phyloP scores from a whole-genome alignment of 78 protist genomes.

The Acrasis kona region DNA sequence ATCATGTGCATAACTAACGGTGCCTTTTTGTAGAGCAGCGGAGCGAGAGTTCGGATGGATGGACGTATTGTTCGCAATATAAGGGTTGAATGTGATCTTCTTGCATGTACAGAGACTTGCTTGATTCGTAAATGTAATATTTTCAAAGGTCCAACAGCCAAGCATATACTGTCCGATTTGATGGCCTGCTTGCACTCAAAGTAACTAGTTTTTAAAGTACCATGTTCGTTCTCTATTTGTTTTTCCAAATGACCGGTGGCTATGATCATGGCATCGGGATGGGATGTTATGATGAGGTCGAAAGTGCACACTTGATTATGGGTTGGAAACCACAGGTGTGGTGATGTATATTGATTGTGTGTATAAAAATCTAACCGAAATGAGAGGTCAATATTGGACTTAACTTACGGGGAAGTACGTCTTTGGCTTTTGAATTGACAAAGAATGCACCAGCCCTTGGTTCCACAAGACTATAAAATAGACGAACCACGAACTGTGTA shows the following conservation, averaged over 20 bases:
- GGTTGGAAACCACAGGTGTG: not conserved
- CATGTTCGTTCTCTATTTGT: not conserved
- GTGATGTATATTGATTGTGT: not conserved
- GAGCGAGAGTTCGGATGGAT: not conserved
- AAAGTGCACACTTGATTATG: not conserved
- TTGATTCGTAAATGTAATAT: not conserved
- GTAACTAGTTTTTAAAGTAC: not conserved
- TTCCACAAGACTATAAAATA: too few relatives aligned
- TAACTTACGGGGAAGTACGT: not conserved
- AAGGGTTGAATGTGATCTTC: not conserved
- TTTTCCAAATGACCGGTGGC: not conserved
- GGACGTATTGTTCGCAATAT: not conserved
- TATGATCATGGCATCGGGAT: not conserved
- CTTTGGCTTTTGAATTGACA: not conserved
- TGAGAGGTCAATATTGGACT: not conserved
- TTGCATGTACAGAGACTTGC: not conserved
- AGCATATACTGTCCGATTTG: not conserved
- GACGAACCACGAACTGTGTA: too few relatives aligned
- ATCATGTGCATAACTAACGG: not conserved
- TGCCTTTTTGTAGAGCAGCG: not conserved
- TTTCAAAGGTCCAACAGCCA: not conserved
- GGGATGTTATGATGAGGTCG: not conserved
- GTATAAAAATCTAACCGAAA: not conserved
- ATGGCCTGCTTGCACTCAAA: not conserved
- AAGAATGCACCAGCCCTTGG: too few relatives aligned